Evolutionary conservation across 192 early-diverging fungal genomes (phyloP).

Genomic region (Diversispora eburnea): DNA sequence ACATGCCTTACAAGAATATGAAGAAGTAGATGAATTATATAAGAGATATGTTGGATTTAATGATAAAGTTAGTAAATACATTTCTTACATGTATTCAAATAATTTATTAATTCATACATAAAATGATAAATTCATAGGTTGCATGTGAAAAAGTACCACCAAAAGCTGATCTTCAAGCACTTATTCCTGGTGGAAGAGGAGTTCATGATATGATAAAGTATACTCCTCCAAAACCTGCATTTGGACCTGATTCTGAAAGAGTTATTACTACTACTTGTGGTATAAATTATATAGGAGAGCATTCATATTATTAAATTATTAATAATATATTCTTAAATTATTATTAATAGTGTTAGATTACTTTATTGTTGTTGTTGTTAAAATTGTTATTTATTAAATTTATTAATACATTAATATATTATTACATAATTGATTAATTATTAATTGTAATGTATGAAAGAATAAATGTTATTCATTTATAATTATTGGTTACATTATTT

Average conservation of each 20-base stretch:
- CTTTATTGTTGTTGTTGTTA: too few species aligned
- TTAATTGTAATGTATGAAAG: too few species aligned
- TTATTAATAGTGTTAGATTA: too few species aligned
- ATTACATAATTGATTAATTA: too few species aligned
- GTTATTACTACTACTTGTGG: too few species aligned
- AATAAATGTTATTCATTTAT: too few species aligned
- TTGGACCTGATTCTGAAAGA: constrained; percentile 6
- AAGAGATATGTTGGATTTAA: constrained; percentile 46
- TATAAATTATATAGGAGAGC: too few species aligned
- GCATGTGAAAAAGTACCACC: constrained; percentile 49
- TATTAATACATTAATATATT: too few species aligned
- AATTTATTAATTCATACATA: not conserved
- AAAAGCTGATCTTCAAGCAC: constrained; percentile 41
- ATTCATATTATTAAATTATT: too few species aligned
- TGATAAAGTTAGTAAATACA: constrained; percentile 44
- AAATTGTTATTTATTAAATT: too few species aligned
- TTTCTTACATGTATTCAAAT: not conserved
- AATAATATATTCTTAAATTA: too few species aligned
- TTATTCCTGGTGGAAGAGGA: constrained; percentile 51
- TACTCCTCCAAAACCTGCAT: not conserved
- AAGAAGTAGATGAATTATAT: constrained; percentile 42
- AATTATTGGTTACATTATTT: too few species aligned
- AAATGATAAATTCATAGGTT: constrained; percentile 29
- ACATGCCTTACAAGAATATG: constrained; percentile 47
- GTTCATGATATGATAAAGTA: constrained; percentile 11